Percentiles rank a stretch among this genome's conserved stretches.
Conservation (phyloP, 2,329 filamentous ascomycete genomes). For the Huntiella abstrusa region DNA sequence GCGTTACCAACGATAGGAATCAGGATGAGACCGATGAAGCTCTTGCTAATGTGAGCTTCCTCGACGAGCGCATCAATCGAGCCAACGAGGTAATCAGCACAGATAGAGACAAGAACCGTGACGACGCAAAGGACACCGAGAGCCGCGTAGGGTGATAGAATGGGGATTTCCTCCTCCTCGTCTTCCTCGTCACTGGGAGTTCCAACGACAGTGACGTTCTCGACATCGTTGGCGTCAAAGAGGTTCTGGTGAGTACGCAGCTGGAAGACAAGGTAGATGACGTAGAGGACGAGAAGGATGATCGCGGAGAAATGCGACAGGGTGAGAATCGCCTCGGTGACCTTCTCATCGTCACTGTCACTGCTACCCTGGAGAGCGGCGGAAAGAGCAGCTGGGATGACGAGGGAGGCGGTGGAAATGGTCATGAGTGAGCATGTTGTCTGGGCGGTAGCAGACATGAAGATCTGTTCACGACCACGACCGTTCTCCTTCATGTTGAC, state of each 20-base stretch:
- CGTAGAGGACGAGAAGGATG: slow-evolving; percentile 55
- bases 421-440: slow-evolving; percentile 61
- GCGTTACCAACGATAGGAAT: slow-evolving; percentile 68
- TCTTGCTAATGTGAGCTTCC: slow-evolving; percentile 54
- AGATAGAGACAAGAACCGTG: slow-evolving; percentile 52
- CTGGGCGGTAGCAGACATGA: slow-evolving; percentile 59
- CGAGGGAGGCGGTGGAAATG: slow-evolving; percentile 55
- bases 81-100: slow-evolving; percentile 59
- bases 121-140: slow-evolving; percentile 46
- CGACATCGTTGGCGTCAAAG: slow-evolving; percentile 24
- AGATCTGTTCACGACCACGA: slow-evolving; percentile 45
- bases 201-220: slow-evolving; percentile 25
- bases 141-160: slow-evolving; percentile 45
- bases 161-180: slow-evolving; percentile 20
- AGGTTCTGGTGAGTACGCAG: slow-evolving; percentile 54
- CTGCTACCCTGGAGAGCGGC: slow-evolving; percentile 34
- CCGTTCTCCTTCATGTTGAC: slow-evolving; percentile 40
- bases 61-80: slow-evolving; percentile 57
- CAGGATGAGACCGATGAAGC: slow-evolving; percentile 62
- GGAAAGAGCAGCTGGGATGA: slow-evolving; percentile 61
- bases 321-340: slow-evolving; percentile 40
- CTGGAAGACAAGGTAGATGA: slow-evolving; percentile 62
- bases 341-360: slow-evolving; percentile 21
- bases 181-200: slow-evolving; percentile 9
- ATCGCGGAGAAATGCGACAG: slow-evolving; percentile 61